Conservation (phyloP, 192 early-diverging fungal species). For the Jimgerdemannia flammicorona region DNA sequence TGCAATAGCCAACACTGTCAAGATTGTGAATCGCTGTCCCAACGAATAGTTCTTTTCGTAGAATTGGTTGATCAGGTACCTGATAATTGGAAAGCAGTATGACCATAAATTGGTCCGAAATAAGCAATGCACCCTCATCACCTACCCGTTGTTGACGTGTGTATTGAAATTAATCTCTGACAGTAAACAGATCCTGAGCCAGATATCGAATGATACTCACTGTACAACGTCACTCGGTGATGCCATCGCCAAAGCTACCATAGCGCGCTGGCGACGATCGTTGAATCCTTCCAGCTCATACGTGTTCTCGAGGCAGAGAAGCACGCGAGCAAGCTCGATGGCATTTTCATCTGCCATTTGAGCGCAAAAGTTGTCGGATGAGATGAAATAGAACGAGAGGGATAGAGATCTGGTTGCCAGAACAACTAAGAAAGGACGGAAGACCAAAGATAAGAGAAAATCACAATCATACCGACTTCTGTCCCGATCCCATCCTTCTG, state of each 20-base stretch:
- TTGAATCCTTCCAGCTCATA: slow-evolving; percentile 8
- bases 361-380: too few relatives aligned
- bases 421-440: too few relatives aligned
- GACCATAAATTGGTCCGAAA: too few relatives aligned
- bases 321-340: slow-evolving; percentile 3
- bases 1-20: slow-evolving; percentile 4
- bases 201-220: not conserved
- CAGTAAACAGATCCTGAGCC: too few relatives aligned
- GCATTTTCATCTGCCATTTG: slow-evolving; percentile 14
- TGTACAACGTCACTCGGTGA: slow-evolving; percentile 2
- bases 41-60: slow-evolving; percentile 17
- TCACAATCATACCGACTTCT: slow-evolving; percentile 24
- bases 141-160: too few relatives aligned
- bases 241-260: slow-evolving; percentile 12
- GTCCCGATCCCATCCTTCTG: slow-evolving; percentile 18
- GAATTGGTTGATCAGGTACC: slow-evolving; percentile 19
- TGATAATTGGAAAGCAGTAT: not conserved
- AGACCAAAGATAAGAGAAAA: too few relatives aligned
- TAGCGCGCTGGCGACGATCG: slow-evolving; percentile 1
- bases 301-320: not conserved
- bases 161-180: too few relatives aligned
- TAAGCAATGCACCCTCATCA: too few relatives aligned
- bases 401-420: too few relatives aligned
- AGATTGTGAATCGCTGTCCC: slow-evolving; percentile 11
- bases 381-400: too few relatives aligned